Conservation (phyloP, 345 rosid genomes). For the Leavenworthia alabamica region DNA sequence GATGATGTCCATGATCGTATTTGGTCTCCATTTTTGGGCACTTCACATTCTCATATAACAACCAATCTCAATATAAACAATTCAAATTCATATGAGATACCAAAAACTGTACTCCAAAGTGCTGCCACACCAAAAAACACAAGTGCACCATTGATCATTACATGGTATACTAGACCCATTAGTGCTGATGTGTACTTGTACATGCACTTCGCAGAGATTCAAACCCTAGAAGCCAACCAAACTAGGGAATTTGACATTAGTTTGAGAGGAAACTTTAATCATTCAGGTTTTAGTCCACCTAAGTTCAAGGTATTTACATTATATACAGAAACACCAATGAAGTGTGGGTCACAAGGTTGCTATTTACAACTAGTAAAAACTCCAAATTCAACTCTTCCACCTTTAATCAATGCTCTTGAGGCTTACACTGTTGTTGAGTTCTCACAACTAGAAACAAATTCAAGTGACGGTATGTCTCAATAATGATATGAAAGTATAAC, state of each 20-base stretch:
- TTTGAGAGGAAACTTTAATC: neutral
- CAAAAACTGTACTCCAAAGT: neutral
- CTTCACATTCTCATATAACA: neutral
- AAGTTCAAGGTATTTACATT: conserved; percentile 1
- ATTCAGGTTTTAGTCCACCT: neutral
- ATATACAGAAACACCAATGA: neutral
- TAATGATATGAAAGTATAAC: neutral
- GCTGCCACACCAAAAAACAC: conserved; percentile 27
- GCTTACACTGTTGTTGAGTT: conserved; percentile 11
- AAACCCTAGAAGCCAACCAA: conserved; percentile 13
- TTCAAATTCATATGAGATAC: neutral
- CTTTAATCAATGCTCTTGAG: conserved; percentile 19
- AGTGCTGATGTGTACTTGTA: conserved; percentile 24
- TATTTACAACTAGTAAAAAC: conserved; percentile 1
- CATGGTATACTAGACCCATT: neutral
- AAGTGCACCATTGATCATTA: conserved; percentile 2
- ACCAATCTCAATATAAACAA: conserved; percentile 18
- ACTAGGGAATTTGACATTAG: conserved; percentile 13
- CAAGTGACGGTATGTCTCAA: conserved; percentile 14
- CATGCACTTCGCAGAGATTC: conserved; percentile 32
- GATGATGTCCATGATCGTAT: conserved; percentile 39
- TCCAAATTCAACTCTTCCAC: conserved; percentile 17
- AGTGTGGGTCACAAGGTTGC: conserved; percentile 14
- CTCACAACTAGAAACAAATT: neutral
- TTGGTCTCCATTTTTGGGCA: conserved; percentile 16